phyloP scores from a whole-genome alignment of 2,329 filamentous ascomycete genomes.

The Gremmenia infestans region DNA sequence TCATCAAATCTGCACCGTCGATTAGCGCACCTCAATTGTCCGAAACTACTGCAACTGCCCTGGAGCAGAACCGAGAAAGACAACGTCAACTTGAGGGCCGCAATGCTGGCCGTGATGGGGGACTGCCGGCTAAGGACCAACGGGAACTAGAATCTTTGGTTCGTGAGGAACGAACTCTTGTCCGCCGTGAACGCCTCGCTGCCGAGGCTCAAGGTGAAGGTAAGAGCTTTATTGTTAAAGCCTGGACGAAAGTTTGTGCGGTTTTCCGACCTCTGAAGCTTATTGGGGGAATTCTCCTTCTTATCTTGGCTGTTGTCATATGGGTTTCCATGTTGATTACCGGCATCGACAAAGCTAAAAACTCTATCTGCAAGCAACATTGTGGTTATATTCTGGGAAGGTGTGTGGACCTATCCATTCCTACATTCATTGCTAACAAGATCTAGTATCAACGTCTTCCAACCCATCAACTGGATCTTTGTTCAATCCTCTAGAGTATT shows the following conservation, averaged over 20 bases:
- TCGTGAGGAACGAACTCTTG: slow-evolving; percentile 86
- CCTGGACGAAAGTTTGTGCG: slow-evolving; percentile 76
- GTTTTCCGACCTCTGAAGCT: slow-evolving; percentile 86
- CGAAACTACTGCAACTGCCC: slow-evolving; percentile 70
- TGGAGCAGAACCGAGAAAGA: slow-evolving; percentile 84
- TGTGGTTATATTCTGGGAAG: slow-evolving; percentile 87
- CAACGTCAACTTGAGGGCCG: slow-evolving; percentile 88
- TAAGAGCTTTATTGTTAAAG: slow-evolving; percentile 65
- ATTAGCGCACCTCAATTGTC: slow-evolving; percentile 77
- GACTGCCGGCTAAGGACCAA: slow-evolving; percentile 77
- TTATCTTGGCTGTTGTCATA: slow-evolving; percentile 68
- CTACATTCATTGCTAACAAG: slow-evolving; percentile 20
- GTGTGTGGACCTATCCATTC: slow-evolving; percentile 12
- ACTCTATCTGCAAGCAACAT: slow-evolving; percentile 83
- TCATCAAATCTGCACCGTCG: slow-evolving; percentile 88
- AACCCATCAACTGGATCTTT: slow-evolving; percentile 88
- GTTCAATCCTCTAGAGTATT: slow-evolving; percentile 78
- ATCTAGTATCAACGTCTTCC: slow-evolving; percentile 77
- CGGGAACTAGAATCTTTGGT: slow-evolving; percentile 82
- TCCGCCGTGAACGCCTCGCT: slow-evolving; percentile 82
- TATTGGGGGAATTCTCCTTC: slow-evolving; percentile 72
- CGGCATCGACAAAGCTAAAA: slow-evolving; percentile 91
- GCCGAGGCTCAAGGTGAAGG: slow-evolving; percentile 76
- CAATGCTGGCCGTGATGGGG: slow-evolving; percentile 68
- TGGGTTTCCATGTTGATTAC: slow-evolving; percentile 95